These are phyloP conservation scores for Sugiyamaella valdiviana DNA, from an alignment of 805 yeast genomes.

Conservation along the genomic window DNA sequence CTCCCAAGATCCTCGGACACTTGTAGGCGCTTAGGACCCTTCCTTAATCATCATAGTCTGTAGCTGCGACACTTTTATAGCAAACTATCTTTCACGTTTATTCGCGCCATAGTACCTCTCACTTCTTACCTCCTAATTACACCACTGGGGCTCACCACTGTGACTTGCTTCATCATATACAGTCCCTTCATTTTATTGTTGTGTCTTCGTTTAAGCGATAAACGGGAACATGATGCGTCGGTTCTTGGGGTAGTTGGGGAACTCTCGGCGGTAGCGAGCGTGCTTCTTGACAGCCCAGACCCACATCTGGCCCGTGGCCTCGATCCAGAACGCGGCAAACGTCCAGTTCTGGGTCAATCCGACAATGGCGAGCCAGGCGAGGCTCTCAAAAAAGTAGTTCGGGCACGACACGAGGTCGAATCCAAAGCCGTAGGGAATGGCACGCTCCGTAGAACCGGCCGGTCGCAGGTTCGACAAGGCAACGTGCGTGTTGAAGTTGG, in stretches of 20 bases:
- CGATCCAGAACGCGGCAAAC: constrained; percentile 60
- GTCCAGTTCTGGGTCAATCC: constrained; percentile 72
- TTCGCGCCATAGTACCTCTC: background rate
- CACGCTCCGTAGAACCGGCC: constrained; percentile 51
- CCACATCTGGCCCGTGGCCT: constrained; percentile 79
- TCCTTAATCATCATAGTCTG: too few species aligned
- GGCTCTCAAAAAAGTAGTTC: constrained; percentile 82
- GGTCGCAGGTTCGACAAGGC: constrained; percentile 52
- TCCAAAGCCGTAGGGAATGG: constrained; percentile 78
- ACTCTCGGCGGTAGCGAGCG: constrained; percentile 54
- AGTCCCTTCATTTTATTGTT: too few species aligned
- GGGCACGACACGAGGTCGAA: constrained; percentile 83
- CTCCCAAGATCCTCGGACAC: constrained; percentile 3
- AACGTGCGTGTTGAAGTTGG: constrained; percentile 68
- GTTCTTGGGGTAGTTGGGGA: constrained; percentile 73
- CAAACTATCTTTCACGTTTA: background rate
- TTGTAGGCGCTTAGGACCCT: background rate
- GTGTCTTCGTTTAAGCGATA: constrained; percentile 49
- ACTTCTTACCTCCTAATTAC: background rate
- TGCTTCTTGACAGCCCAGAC: constrained; percentile 89
- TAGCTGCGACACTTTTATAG: too few species aligned
- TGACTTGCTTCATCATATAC: too few species aligned
- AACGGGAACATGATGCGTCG: constrained; percentile 79
- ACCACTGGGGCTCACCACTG: too few species aligned
- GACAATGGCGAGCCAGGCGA: constrained; percentile 68